phyloP scores from a whole-genome alignment of 192 early-diverging fungal species.

The Glomus cerebriforme region DNA sequence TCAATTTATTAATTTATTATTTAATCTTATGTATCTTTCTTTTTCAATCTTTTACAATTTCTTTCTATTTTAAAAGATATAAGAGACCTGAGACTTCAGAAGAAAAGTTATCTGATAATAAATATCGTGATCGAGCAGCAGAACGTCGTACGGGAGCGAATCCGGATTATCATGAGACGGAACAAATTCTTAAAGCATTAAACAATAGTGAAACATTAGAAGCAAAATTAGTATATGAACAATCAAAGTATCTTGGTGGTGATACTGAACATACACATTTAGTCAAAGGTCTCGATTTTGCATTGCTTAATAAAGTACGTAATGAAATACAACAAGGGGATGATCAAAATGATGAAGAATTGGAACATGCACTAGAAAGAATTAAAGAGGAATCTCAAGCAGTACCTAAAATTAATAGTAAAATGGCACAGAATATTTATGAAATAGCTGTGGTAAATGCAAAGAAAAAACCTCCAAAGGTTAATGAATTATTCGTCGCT shows the following conservation, averaged over 20 bases:
- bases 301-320: constrained; percentile 74
- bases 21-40: not conserved
- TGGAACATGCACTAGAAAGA: constrained; percentile 41
- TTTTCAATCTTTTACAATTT: not conserved
- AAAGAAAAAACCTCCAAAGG: constrained; percentile 42
- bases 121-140: constrained; percentile 92
- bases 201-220: constrained; percentile 47
- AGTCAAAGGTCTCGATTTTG: constrained; percentile 90
- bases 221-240: constrained; percentile 63
- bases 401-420: constrained; percentile 41
- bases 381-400: constrained; percentile 49
- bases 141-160: constrained; percentile 79
- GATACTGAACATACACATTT: constrained; percentile 86
- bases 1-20: not conserved
- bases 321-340: constrained; percentile 51
- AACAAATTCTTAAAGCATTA: constrained; percentile 54
- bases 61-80: constrained; percentile 20
- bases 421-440: constrained; percentile 54
- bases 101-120: constrained; percentile 29
- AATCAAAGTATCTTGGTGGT: constrained; percentile 89
- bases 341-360: constrained; percentile 41
- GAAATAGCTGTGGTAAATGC: constrained; percentile 43
- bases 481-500: constrained; percentile 73
- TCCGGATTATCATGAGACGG: constrained; percentile 65
- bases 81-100: constrained; percentile 36